Percentiles rank a stretch among this genome's conserved stretches.
Evolutionary conservation across 1,284 basidiomycete species (phyloP).

Genomic region (Leccinum pallidistipes): DNA sequence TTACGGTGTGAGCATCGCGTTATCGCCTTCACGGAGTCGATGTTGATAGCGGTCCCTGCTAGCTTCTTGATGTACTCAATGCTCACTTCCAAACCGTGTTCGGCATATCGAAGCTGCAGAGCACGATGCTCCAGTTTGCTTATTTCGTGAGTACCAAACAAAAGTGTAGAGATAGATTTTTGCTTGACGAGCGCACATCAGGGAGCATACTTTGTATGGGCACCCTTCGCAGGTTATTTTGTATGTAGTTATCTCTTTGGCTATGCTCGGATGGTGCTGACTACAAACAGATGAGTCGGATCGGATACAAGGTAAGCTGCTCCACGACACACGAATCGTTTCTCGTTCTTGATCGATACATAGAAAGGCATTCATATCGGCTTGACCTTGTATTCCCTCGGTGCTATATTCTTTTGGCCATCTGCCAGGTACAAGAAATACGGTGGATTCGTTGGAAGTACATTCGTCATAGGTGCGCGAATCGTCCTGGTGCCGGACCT

Average conservation of each 20-base stretch:
- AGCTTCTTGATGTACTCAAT: conserved; percentile 85
- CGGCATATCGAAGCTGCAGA: conserved; percentile 72
- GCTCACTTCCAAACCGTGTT: conserved; percentile 78
- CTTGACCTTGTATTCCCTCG: conserved; percentile 67
- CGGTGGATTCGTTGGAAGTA: conserved; percentile 74
- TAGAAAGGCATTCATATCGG: conserved; percentile 70
- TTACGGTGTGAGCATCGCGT: conserved; percentile 54
- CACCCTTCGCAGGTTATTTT: conserved; percentile 58
- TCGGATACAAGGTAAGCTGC: conserved; percentile 56
- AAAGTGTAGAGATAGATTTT: background rate
- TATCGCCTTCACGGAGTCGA: background rate
- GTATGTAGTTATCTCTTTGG: conserved; percentile 35
- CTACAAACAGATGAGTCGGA: conserved; percentile 48
- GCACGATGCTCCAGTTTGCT: conserved; percentile 82
- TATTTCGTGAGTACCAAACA: conserved; percentile 59
- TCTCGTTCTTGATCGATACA: conserved; percentile 7
- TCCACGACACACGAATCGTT: background rate
- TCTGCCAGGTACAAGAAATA: conserved; percentile 67
- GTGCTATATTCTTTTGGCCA: conserved; percentile 82
- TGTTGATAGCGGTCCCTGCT: conserved; percentile 12
- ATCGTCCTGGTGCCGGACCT: background rate
- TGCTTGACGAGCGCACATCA: conserved; percentile 17
- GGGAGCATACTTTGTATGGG: conserved; percentile 70
- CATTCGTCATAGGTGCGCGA: conserved; percentile 59
- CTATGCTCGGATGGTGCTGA: conserved; percentile 11